Percentiles rank a stretch among this genome's conserved stretches.
Evolutionary conservation across 306 rosid genomes (phyloP).

Genomic region (Rubus parviflorus): DNA sequence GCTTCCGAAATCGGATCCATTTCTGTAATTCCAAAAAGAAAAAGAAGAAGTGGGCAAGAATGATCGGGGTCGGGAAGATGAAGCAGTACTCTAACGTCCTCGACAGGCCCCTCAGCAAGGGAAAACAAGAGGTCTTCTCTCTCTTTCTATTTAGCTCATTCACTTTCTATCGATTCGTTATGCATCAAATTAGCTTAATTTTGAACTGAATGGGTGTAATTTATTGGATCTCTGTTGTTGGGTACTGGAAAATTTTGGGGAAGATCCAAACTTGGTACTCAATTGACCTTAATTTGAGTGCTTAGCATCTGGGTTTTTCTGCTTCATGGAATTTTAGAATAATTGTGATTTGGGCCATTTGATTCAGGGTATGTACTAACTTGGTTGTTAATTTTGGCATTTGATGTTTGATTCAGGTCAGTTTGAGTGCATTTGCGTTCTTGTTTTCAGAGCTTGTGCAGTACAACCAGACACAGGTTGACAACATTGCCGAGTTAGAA

Average conservation of each 20-base stretch:
- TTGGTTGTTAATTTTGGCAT: background rate
- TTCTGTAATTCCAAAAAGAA: background rate
- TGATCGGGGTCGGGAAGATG: conserved; percentile 93
- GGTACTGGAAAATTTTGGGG: background rate
- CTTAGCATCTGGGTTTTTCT: background rate
- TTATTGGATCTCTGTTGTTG: conserved; percentile 20
- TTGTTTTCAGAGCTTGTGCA: conserved; percentile 98
- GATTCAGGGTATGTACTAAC: background rate
- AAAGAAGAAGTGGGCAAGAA: conserved; percentile 22
- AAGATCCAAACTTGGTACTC: background rate
- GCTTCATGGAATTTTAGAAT: background rate
- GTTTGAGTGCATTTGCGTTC: conserved; percentile 98
- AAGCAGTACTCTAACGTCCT: conserved; percentile 95
- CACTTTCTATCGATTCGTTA: background rate
- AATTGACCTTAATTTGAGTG: conserved; percentile 6
- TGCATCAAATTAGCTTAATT: background rate
- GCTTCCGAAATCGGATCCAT: conserved; percentile 11
- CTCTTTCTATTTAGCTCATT: background rate
- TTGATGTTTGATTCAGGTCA: conserved; percentile 56
- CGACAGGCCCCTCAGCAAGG: conserved; percentile 82
- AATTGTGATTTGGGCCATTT: conserved; percentile 1
- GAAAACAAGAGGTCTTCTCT: conserved; percentile 58
- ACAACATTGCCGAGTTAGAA: conserved; percentile 92
- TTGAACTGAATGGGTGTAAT: background rate
- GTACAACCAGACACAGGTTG: conserved; percentile 97